phyloP scores from a whole-genome alignment of 202 grass and related monocot genomes.

The Hordeum pubiflorum region DNA sequence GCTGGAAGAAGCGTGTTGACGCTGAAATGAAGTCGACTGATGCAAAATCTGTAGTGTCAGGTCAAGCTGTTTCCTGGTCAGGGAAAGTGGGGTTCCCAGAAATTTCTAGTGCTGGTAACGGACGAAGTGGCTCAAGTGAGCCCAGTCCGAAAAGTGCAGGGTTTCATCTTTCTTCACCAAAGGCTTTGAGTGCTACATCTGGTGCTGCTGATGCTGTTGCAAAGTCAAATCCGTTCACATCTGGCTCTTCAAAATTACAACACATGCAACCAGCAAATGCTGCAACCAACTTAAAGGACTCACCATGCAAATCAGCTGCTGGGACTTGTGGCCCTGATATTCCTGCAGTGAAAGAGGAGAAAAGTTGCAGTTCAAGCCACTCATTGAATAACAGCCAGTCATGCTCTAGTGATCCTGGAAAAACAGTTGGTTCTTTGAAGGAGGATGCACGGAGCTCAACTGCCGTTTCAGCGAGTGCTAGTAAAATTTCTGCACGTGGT shows the following conservation, averaged over 20 bases:
- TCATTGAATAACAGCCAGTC: slow-evolving; percentile 79
- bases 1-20: slow-evolving; percentile 74
- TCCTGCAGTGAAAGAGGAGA: slow-evolving; percentile 61
- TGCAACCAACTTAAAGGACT: slow-evolving; percentile 33
- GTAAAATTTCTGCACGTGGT: slow-evolving; percentile 42
- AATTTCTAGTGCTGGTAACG: slow-evolving; percentile 38
- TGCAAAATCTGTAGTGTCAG: slow-evolving; percentile 33
- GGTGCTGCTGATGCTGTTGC: slow-evolving; percentile 21
- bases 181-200: slow-evolving; percentile 31
- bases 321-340: slow-evolving; percentile 41
- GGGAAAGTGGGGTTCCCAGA: slow-evolving; percentile 44
- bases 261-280: slow-evolving; percentile 18
- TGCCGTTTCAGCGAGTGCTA: slow-evolving; percentile 50
- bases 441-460: slow-evolving; percentile 73
- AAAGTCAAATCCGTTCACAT: slow-evolving; percentile 27
- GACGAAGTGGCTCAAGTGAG: slow-evolving; percentile 34
- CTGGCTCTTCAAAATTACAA: slow-evolving; percentile 29
- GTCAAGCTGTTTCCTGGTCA: slow-evolving; percentile 44
- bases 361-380: slow-evolving; percentile 79
- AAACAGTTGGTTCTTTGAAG: slow-evolving; percentile 56
- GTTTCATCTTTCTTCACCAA: slow-evolving; percentile 28
- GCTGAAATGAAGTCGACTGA: slow-evolving; percentile 72
- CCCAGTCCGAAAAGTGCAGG: slow-evolving; percentile 29
- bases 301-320: slow-evolving; percentile 42
- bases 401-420: slow-evolving; percentile 67